These are phyloP conservation scores for Suillus fuscotomentosus DNA, from an alignment of 768 basidiomycete genomes.

Conservation along the genomic window DNA sequence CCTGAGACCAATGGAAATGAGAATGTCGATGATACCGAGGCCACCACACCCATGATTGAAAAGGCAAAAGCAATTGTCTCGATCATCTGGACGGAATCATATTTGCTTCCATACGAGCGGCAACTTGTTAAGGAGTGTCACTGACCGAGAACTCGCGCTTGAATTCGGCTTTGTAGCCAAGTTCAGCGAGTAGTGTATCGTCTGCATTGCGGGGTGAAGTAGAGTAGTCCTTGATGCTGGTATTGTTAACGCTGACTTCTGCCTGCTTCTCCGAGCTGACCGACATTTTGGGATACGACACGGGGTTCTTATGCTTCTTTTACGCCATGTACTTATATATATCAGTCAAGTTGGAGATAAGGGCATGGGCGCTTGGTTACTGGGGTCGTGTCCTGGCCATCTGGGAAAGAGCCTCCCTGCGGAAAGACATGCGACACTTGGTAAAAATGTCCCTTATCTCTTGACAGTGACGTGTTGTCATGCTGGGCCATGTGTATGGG, in stretches of 20 bases:
- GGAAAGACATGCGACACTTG: not conserved
- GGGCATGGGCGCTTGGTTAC: constrained; percentile 6
- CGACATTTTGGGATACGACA: not conserved
- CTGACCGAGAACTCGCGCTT: constrained; percentile 71
- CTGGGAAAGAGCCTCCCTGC: not conserved
- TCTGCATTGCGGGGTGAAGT: constrained; percentile 43
- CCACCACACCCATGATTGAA: constrained; percentile 72
- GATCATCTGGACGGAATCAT: constrained; percentile 36
- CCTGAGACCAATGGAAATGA: constrained; percentile 63
- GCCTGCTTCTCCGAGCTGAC: constrained; percentile 19
- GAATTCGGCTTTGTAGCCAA: constrained; percentile 74
- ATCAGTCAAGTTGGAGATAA: constrained; percentile 16
- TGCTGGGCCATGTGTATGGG: not conserved
- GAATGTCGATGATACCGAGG: constrained; percentile 65
- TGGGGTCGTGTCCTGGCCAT: not conserved
- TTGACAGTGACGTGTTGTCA: not conserved
- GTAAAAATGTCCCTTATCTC: constrained; percentile 20
- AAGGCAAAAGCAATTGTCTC: constrained; percentile 68
- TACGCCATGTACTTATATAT: not conserved
- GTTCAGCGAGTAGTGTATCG: constrained; percentile 55
- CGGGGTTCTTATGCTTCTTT: constrained; percentile 6
- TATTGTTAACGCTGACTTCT: constrained; percentile 11
- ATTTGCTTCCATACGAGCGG: not conserved
- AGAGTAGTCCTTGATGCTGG: constrained; percentile 12
- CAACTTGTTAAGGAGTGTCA: constrained; percentile 12